Evolutionary conservation across 208 protist species (phyloP).

Genomic region (Spironucleus salmonicida): DNA sequence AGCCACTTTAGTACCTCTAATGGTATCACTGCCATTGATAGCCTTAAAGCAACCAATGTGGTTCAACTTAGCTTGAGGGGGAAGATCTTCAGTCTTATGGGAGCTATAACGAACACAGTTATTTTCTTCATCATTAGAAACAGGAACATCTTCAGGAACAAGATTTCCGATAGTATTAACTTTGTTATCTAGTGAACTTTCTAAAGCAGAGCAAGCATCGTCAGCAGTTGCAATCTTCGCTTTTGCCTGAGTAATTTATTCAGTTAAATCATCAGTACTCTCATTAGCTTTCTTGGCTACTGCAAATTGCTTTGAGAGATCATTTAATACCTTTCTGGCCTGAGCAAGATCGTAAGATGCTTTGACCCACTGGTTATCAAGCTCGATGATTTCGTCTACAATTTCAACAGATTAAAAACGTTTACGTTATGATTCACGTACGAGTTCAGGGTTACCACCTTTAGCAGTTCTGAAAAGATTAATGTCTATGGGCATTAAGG

Average conservation of each 20-base stretch:
- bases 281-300: neutral
- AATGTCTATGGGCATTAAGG: constrained; percentile 24
- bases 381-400: constrained; percentile 30
- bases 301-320: constrained; percentile 21
- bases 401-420: neutral
- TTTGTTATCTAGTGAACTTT: neutral
- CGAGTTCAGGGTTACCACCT: constrained; percentile 22
- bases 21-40: constrained; percentile 8
- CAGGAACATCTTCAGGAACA: neutral
- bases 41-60: constrained; percentile 28
- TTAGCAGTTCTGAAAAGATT: constrained; percentile 11
- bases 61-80: neutral
- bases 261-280: neutral
- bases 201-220: neutral
- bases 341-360: neutral
- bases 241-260: neutral
- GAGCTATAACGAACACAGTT: neutral
- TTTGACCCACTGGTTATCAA: constrained; percentile 22
- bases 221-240: neutral
- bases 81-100: neutral
- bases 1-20: constrained; percentile 53
- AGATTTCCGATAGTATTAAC: constrained; percentile 23
- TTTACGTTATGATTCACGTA: constrained; percentile 27
- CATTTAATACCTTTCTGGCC: neutral
- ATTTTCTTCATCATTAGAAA: constrained; percentile 29